A percentile compares a stretch with the other conserved stretches of the same genome.
Evolutionary conservation across 768 basidiomycete species (phyloP).

Genomic region (Exsudoporus frostii): DNA sequence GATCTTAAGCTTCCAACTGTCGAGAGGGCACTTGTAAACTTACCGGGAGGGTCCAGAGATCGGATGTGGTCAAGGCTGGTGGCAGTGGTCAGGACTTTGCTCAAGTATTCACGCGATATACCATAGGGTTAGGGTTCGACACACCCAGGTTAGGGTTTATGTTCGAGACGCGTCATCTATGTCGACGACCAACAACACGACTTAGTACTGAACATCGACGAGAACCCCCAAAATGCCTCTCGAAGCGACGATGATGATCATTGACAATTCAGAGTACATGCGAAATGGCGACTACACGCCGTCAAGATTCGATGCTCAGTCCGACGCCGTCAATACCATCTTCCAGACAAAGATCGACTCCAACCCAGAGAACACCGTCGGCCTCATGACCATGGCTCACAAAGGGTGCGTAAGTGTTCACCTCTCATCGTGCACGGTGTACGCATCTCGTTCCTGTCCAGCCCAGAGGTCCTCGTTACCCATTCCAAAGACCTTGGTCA

Average conservation of each 20-base stretch:
- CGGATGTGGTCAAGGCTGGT: too few relatives aligned
- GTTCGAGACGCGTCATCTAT: constrained; percentile 27
- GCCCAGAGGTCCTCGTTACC: constrained; percentile 94
- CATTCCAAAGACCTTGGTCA: constrained; percentile 95
- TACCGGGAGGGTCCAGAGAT: background rate
- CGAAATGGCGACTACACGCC: constrained; percentile 91
- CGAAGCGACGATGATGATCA: constrained; percentile 96
- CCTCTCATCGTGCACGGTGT: background rate
- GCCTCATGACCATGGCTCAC: constrained; percentile 97
- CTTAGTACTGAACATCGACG: constrained; percentile 15
- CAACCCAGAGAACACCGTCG: constrained; percentile 97
- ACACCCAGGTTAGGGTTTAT: constrained; percentile 18
- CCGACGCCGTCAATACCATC: constrained; percentile 85
- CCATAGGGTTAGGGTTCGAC: constrained; percentile 11
- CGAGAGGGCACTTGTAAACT: background rate
- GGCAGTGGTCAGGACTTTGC: too few relatives aligned
- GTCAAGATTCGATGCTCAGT: constrained; percentile 85
- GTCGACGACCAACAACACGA: background rate
- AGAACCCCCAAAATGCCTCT: constrained; percentile 71
- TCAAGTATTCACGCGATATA: background rate
- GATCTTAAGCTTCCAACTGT: background rate
- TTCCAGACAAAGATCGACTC: constrained; percentile 93
- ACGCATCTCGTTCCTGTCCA: constrained; percentile 30
- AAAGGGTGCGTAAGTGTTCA: constrained; percentile 64
- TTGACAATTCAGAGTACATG: constrained; percentile 98